Evolutionary conservation across 345 rosid species (phyloP).

Genomic region (Atalantia buxifolia): DNA sequence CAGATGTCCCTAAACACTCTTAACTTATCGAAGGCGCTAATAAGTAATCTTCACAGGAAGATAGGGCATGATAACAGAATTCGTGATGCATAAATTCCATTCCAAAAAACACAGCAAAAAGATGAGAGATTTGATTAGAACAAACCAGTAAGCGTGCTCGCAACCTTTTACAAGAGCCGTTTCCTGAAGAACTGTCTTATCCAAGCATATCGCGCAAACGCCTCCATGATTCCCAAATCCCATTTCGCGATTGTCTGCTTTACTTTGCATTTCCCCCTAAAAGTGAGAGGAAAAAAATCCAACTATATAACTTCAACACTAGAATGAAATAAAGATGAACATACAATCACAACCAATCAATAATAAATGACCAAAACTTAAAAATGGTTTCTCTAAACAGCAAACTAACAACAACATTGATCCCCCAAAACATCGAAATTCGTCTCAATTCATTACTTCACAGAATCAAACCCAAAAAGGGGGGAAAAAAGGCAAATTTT

Average conservation of each 20-base stretch:
- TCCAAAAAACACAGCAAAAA: background rate
- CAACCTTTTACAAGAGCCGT: conserved; percentile 93
- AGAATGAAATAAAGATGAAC: background rate
- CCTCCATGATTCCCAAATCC: conserved; percentile 67
- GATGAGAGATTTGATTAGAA: conserved; percentile 9
- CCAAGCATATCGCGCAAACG: conserved; percentile 81
- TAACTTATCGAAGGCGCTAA: background rate
- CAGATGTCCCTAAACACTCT: background rate
- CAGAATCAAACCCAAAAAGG: background rate
- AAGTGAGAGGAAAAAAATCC: background rate
- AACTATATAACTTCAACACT: background rate
- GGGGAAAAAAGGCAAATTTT: background rate
- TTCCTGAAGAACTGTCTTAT: conserved; percentile 76
- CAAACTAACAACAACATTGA: background rate
- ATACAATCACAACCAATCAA: background rate
- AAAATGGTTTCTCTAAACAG: background rate
- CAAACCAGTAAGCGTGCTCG: conserved; percentile 97
- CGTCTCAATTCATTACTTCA: background rate
- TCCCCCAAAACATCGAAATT: background rate
- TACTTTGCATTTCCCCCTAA: conserved; percentile 43
- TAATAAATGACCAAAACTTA: background rate
- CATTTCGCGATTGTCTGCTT: conserved; percentile 23
- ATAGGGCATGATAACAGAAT: background rate
- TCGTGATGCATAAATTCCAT: background rate
- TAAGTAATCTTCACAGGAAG: background rate